phyloP scores from a whole-genome alignment of 306 rosid species.

The Spatholobus suberectus region DNA sequence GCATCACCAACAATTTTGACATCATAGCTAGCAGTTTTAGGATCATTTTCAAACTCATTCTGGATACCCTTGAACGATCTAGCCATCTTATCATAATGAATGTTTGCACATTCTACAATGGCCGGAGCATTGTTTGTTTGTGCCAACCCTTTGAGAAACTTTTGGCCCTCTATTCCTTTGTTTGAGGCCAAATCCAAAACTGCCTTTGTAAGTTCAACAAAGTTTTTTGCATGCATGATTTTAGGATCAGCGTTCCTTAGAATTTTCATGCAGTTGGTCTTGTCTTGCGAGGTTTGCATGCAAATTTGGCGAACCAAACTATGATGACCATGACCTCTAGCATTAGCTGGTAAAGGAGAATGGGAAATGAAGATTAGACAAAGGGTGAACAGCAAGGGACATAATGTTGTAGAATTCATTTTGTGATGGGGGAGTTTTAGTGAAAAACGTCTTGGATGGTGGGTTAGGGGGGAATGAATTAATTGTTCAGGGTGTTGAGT shows the following conservation, averaged over 20 bases:
- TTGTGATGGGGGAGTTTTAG: background rate
- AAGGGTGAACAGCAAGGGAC: background rate
- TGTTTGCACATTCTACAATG: constrained; percentile 6
- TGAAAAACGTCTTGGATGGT: background rate
- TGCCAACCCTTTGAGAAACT: background rate
- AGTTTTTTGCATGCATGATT: background rate
- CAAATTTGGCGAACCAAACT: background rate
- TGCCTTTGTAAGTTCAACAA: background rate
- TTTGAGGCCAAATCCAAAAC: background rate
- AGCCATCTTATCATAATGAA: background rate
- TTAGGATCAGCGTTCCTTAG: background rate
- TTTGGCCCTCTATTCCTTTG: background rate
- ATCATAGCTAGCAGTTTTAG: constrained; percentile 1
- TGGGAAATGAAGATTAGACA: background rate
- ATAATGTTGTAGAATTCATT: background rate
- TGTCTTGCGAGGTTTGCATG: background rate
- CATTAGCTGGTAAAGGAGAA: background rate
- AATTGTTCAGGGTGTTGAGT: too few species aligned
- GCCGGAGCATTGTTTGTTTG: background rate
- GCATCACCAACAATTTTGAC: background rate
- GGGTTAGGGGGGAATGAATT: background rate
- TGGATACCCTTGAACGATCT: constrained; percentile 18
- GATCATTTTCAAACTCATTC: constrained; percentile 15
- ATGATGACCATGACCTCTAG: background rate
- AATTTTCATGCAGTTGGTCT: background rate